Evolutionary conservation across 768 basidiomycete genomes (phyloP), one percentile per base, ranked within the genome.

Genomic region (Tricholoma flavovirens): DNA sequence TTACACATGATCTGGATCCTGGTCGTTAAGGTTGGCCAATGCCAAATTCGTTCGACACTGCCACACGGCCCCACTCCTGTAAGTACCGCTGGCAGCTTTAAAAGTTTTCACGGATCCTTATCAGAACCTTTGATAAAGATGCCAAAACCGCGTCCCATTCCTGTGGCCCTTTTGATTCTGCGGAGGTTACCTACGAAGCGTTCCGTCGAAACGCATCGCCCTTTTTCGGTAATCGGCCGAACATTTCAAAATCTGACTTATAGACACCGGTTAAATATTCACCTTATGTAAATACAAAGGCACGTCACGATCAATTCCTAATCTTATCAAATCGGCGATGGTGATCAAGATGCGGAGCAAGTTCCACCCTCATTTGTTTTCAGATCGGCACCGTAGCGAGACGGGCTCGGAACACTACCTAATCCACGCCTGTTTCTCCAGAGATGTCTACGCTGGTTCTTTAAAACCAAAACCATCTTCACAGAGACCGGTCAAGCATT

Each of bases 1-100:
- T 66, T 69, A 71, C 64, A 64, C 46, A 26, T 49, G 55, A 59
- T 61, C 58, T 58, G 14, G 60, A 64, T 62, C 38, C 62, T 7
- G 15, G 32, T 36, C n/a, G 32, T 32, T n/a, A 36, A 9, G 21
- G 36, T 36, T 38, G 9, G 15, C 17, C 59, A 56, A 49, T 64
- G 8, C 33, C 53, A 54, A 54, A 30, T 38, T 51, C 5, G 6
- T 42, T 29, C n/a, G 10, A 11, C 40, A 38, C 36, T 29, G 36
- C 24, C 35, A 38, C 40, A 26, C 40, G 15, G 17, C 22, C 17
- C 19, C 51, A 54, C 48, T 32, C 36, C 35, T 32, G 9, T 32
- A 7, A 3, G 4, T 32, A 29, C 29, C 29, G 30, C 32, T 49
- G 21, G 55, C 43, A 14, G 64, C 61, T 64, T 67, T 58, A 60